These are phyloP conservation scores for Exophiala viscosa DNA, from an alignment of 2,329 filamentous ascomycete species.

Conservation along the genomic window DNA sequence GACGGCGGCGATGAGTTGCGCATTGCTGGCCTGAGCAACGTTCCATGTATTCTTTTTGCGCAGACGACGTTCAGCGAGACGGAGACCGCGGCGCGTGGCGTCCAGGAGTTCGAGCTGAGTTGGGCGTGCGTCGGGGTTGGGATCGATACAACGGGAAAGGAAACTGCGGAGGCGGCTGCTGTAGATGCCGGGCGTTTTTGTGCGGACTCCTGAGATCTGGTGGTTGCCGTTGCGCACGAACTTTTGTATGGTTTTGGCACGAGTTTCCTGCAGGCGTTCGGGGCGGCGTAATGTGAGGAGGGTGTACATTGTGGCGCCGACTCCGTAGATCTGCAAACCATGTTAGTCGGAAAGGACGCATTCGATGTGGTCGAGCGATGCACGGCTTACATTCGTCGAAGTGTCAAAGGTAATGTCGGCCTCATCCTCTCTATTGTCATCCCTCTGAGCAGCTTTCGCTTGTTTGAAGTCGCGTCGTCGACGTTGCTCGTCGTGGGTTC, in stretches of 20 bases:
- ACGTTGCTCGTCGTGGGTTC: not conserved
- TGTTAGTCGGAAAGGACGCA: not conserved
- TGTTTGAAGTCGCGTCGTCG: not conserved
- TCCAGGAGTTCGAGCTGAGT: slow-evolving; percentile 19
- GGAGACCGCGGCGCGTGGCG: slow-evolving; percentile 7
- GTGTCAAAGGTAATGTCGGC: slow-evolving; percentile 7
- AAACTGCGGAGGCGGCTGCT: slow-evolving; percentile 13
- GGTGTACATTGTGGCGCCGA: slow-evolving; percentile 11
- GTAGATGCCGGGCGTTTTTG: slow-evolving; percentile 10
- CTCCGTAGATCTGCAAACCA: slow-evolving; percentile 10
- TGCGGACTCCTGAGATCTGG: slow-evolving; percentile 13
- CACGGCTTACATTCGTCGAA: slow-evolving; percentile 8
- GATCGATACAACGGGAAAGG: slow-evolving; percentile 17
- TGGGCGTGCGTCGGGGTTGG: slow-evolving; percentile 16
- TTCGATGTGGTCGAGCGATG: too few species aligned
- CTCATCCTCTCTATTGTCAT: not conserved
- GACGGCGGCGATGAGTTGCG: not conserved
- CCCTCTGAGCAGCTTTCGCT: not conserved
- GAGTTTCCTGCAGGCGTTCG: not conserved
- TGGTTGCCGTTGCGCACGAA: slow-evolving; percentile 16
- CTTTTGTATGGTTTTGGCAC: not conserved
- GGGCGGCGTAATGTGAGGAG: slow-evolving; percentile 5
- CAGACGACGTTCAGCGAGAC: slow-evolving; percentile 3
- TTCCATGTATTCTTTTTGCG: not conserved
- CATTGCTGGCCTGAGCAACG: not conserved